These are phyloP conservation scores for Cladosporium sp. DNA, from an alignment of 2,329 filamentous ascomycete genomes.

Conservation along the genomic window DNA sequence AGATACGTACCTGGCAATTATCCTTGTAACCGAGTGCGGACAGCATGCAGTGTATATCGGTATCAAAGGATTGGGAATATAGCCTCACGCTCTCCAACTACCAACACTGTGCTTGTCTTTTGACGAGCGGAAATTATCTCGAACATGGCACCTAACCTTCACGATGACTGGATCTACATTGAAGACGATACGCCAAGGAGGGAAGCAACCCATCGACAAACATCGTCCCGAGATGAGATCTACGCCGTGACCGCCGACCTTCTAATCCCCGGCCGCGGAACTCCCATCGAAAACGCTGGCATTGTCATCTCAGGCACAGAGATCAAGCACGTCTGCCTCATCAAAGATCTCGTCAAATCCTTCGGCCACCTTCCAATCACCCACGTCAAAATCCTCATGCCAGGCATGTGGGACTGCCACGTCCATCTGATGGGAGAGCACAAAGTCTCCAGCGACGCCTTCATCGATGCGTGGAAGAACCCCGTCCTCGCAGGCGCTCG, in stretches of 20 bases:
- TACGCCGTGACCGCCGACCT: slow-evolving; percentile 33
- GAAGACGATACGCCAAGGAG: not conserved
- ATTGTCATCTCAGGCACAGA: slow-evolving; percentile 42
- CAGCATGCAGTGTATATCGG: not conserved
- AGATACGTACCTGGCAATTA: not conserved
- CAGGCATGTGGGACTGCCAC: slow-evolving; percentile 57
- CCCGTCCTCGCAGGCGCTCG: slow-evolving; percentile 44
- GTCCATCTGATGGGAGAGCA: slow-evolving; percentile 48
- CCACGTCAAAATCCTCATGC: slow-evolving; percentile 49
- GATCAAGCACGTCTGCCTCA: slow-evolving; percentile 44
- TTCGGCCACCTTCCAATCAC: slow-evolving; percentile 30
- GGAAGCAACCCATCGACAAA: not conserved
- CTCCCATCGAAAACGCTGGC: slow-evolving; percentile 43
- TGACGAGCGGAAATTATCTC: not conserved
- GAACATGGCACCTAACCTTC: not conserved
- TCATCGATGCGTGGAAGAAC: slow-evolving; percentile 28
- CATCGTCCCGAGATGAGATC: not conserved
- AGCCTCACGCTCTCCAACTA: not conserved
- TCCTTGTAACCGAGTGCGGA: not conserved
- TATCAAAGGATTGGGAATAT: no score
- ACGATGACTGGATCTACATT: slow-evolving; percentile 2
- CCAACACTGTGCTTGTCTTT: not conserved
- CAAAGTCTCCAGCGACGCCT: slow-evolving; percentile 26
- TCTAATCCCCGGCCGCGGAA: slow-evolving; percentile 51
- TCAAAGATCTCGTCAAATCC: slow-evolving; percentile 18